Evolutionary conservation across 257 asterid species (phyloP).

Genomic region (Primulina tabacum): DNA sequence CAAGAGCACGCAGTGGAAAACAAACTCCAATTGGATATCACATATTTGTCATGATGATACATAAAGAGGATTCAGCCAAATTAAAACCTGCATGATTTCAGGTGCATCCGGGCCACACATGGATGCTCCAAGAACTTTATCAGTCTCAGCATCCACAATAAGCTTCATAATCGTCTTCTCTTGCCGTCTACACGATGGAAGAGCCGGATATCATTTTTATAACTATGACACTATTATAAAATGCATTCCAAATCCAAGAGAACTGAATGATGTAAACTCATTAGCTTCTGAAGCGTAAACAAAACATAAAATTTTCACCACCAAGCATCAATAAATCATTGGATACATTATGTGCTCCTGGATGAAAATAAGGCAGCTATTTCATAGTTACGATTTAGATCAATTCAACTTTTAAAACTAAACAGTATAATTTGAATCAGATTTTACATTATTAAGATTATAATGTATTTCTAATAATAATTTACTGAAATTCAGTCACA

Average conservation of each 20-base stretch:
- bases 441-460: no score
- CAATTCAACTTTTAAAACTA: no score
- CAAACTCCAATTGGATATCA: neutral
- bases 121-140: slow-evolving; percentile 95
- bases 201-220: slow-evolving; percentile 13
- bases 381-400: no score
- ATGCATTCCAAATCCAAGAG: neutral
- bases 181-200: slow-evolving; percentile 58
- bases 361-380: no score
- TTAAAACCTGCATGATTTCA: slow-evolving; percentile 87
- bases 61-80: neutral
- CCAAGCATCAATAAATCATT: neutral
- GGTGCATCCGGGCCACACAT: slow-evolving; percentile 99
- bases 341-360: neutral
- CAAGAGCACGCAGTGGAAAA: neutral
- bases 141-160: slow-evolving; percentile 78
- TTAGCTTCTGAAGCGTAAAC: neutral
- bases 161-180: slow-evolving; percentile 92
- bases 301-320: neutral
- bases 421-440: neutral
- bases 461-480: no score
- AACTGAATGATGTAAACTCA: slow-evolving; percentile 1
- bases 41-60: neutral
- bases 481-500: no score
- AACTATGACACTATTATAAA: slow-evolving; percentile 2